Evolutionary conservation across 202 grass and related monocot genomes (phyloP).

Genomic region (Panicum virgatum): DNA sequence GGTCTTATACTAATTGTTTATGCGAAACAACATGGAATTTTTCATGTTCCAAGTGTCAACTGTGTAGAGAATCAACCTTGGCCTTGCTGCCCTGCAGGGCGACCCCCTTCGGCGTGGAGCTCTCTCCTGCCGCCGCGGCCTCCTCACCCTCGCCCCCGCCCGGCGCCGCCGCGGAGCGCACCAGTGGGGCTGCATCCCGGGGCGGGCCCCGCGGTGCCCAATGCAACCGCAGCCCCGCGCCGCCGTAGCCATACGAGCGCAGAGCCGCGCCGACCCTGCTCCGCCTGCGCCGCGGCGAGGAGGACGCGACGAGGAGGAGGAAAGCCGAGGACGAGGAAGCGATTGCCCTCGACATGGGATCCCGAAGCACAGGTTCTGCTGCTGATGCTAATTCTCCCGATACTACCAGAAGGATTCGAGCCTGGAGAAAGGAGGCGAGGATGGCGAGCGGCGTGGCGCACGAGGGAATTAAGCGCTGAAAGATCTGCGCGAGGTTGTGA

Average conservation of each 20-base stretch:
- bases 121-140: background rate
- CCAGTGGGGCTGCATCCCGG: background rate
- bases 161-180: slow-evolving; percentile 14
- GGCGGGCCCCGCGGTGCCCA: slow-evolving; percentile 7
- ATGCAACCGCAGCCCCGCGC: slow-evolving; percentile 27
- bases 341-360: slow-evolving; percentile 39
- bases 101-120: background rate
- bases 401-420: background rate
- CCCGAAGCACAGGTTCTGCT: background rate
- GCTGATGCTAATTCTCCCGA: background rate
- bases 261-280: slow-evolving; percentile 13
- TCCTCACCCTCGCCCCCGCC: slow-evolving; percentile 16
- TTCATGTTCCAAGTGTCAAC: background rate
- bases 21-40: background rate
- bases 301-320: slow-evolving; percentile 28
- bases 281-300: slow-evolving; percentile 24
- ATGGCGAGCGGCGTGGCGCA: slow-evolving; percentile 23
- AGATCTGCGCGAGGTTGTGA: slow-evolving; percentile 31
- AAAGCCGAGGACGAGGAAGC: slow-evolving; percentile 41
- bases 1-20: background rate
- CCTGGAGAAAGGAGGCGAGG: background rate
- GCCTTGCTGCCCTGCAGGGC: slow-evolving; percentile 27
- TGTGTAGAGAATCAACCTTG: slow-evolving; percentile 27
- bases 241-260: slow-evolving; percentile 9
- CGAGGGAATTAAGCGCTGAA: slow-evolving; percentile 30